Conservation (phyloP, 768 basidiomycete species). For the Leccinellum rugosiceps region DNA sequence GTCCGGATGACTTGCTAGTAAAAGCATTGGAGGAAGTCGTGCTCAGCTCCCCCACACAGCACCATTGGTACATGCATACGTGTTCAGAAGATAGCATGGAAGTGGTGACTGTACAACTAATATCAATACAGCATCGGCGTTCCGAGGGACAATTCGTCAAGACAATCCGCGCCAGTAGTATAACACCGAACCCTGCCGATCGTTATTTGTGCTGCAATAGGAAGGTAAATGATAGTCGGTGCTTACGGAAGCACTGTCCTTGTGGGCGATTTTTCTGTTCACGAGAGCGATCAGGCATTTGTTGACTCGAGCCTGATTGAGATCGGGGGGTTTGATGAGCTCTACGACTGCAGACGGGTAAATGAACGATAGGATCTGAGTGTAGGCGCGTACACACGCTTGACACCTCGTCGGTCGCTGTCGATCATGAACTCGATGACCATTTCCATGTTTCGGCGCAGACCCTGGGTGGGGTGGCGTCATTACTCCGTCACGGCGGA, state of each 20-base stretch:
- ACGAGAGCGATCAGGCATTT: constrained; percentile 92
- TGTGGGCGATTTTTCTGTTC: constrained; percentile 77
- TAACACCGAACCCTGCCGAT: constrained; percentile 55
- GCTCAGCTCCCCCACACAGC: no score
- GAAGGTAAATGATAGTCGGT: neutral
- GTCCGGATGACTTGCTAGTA: no score
- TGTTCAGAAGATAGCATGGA: no score
- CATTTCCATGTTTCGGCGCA: constrained; percentile 75
- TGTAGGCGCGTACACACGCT: constrained; percentile 42
- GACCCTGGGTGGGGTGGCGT: constrained; percentile 40
- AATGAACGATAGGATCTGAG: neutral
- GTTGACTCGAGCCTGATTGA: constrained; percentile 89
- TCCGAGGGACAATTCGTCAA: constrained; percentile 7
- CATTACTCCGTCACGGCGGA: neutral
- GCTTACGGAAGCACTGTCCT: constrained; percentile 63
- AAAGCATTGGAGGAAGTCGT: no score
- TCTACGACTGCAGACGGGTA: constrained; percentile 56
- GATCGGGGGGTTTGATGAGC: constrained; percentile 72
- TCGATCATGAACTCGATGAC: constrained; percentile 79
- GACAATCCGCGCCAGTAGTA: constrained; percentile 67
- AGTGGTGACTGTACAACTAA: no score
- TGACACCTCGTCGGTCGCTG: constrained; percentile 55
- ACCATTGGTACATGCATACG: no score
- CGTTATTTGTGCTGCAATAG: neutral
- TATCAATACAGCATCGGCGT: no score